These are phyloP conservation scores for Lactarius tabidus DNA, from an alignment of 768 basidiomycete genomes.

Conservation along the genomic window DNA sequence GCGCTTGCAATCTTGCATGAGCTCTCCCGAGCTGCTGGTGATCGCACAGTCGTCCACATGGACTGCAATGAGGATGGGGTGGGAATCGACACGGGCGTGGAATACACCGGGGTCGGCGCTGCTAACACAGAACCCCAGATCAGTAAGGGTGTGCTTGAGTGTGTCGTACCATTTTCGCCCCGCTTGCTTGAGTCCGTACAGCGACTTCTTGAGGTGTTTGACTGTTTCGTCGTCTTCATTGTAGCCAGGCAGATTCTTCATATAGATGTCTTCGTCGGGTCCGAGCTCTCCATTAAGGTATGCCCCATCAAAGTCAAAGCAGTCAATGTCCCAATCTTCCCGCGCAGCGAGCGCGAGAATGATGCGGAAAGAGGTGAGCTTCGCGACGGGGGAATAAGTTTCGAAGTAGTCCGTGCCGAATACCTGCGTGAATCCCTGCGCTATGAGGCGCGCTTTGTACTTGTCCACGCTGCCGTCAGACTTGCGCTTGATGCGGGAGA, in stretches of 20 bases:
- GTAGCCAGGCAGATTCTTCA: conserved; percentile 21
- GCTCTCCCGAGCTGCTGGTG: neutral
- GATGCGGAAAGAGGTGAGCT: conserved; percentile 27
- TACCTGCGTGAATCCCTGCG: conserved; percentile 16
- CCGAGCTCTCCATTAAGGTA: conserved; percentile 24
- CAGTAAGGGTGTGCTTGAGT: neutral
- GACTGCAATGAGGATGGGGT: conserved; percentile 20
- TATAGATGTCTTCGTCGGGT: neutral
- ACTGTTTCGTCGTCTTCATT: conserved; percentile 4
- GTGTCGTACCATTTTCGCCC: conserved; percentile 25
- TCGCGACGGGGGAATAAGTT: conserved; percentile 36
- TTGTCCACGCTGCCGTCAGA: too few species aligned
- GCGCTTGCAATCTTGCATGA: neutral
- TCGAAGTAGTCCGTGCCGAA: conserved; percentile 26
- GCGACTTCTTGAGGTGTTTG: conserved; percentile 12
- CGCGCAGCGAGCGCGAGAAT: conserved; percentile 28
- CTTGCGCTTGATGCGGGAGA: too few species aligned
- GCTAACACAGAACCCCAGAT: conserved; percentile 19
- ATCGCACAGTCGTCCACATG: conserved; percentile 28
- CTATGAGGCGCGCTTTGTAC: too few species aligned
- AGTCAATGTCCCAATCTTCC: conserved; percentile 30
- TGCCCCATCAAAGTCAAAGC: conserved; percentile 36
- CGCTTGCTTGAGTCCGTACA: conserved; percentile 29
- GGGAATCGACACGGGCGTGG: neutral
- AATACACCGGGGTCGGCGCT: conserved; percentile 26